A percentile compares a stretch with the other conserved stretches of the same genome.
These are phyloP conservation scores for Oropetium thomaeum DNA, from an alignment of 176 grass and related monocot genomes.

Conservation along the genomic window DNA sequence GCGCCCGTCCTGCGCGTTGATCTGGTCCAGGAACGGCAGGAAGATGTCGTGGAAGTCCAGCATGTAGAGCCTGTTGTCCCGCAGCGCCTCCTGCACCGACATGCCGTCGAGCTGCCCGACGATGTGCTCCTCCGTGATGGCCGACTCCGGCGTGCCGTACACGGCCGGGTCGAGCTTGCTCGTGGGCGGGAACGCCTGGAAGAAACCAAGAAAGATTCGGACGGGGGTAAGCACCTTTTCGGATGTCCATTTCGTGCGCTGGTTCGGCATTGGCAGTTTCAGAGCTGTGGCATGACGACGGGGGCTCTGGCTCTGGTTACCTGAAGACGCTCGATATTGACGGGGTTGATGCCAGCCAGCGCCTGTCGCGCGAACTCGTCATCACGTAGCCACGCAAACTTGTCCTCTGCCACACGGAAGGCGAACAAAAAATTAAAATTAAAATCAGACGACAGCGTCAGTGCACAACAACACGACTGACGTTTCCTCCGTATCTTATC, in stretches of 20 bases:
- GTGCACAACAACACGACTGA: background rate
- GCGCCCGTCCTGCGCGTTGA: conserved; percentile 80
- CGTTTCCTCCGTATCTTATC: conserved; percentile 3
- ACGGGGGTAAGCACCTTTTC: background rate
- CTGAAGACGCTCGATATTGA: conserved; percentile 81
- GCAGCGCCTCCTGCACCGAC: conserved; percentile 76
- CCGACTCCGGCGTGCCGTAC: conserved; percentile 81
- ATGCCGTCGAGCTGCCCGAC: conserved; percentile 71
- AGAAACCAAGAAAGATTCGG: background rate
- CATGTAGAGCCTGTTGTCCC: conserved; percentile 64
- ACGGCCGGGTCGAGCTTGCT: conserved; percentile 79
- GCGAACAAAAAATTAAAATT: background rate
- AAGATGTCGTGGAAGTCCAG: conserved; percentile 89
- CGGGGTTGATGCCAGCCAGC: conserved; percentile 89
- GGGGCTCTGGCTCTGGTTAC: too few species aligned
- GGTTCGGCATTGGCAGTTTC: background rate
- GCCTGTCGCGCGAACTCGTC: conserved; percentile 91
- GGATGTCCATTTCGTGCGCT: background rate
- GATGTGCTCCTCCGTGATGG: conserved; percentile 88
- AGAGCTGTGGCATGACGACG: conserved; percentile 16
- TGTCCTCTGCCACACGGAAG: conserved; percentile 64
- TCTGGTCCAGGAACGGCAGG: conserved; percentile 76
- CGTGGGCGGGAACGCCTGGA: conserved; percentile 72
- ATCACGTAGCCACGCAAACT: conserved; percentile 96
- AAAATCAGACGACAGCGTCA: conserved; percentile 3